A percentile compares a stretch with the other conserved stretches of the same genome.
Evolutionary conservation across 805 yeast genomes (phyloP).

Genomic region (Blastobotrys muscicola): DNA sequence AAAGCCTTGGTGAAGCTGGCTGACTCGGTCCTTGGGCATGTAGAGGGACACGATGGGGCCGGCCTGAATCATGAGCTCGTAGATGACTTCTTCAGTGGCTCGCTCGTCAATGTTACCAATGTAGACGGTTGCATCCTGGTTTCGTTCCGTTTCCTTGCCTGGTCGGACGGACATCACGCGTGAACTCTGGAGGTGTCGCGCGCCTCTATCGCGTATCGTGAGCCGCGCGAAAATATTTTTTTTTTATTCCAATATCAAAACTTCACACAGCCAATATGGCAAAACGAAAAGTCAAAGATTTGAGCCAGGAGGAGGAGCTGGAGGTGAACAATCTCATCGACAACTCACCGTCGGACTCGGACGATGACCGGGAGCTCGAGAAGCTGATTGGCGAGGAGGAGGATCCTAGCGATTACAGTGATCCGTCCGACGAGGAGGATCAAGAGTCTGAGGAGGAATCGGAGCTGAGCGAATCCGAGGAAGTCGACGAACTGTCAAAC

Average conservation of each 20-base stretch:
- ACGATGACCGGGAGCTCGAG: slow-evolving; percentile 20
- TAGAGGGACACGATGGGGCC: slow-evolving; percentile 65
- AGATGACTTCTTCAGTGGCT: slow-evolving; percentile 61
- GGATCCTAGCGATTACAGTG: slow-evolving; percentile 3
- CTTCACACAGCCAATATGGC: slow-evolving; percentile 9
- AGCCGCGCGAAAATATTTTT: neutral
- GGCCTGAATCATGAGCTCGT: slow-evolving; percentile 77
- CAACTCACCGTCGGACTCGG: slow-evolving; percentile 14
- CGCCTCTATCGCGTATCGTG: neutral
- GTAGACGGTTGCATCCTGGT: slow-evolving; percentile 58
- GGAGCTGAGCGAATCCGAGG: slow-evolving; percentile 25
- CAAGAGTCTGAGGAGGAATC: slow-evolving; percentile 17
- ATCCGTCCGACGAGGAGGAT: slow-evolving; percentile 7
- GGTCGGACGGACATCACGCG: slow-evolving; percentile 10
- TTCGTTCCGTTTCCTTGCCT: slow-evolving; percentile 37
- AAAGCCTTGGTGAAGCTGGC: slow-evolving; percentile 69
- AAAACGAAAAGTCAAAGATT: slow-evolving; percentile 14
- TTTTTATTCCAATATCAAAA: slow-evolving; percentile 4
- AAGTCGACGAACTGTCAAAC: slow-evolving; percentile 45
- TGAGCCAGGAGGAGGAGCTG: slow-evolving; percentile 10
- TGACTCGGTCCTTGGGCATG: slow-evolving; percentile 71
- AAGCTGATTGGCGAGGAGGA: slow-evolving; percentile 20
- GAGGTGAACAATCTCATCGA: slow-evolving; percentile 9
- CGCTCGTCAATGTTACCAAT: slow-evolving; percentile 75
- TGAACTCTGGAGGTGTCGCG: too few relatives aligned